Conservation (phyloP, 2,329 filamentous ascomycete genomes). For the Fusarium drepaniforme region DNA sequence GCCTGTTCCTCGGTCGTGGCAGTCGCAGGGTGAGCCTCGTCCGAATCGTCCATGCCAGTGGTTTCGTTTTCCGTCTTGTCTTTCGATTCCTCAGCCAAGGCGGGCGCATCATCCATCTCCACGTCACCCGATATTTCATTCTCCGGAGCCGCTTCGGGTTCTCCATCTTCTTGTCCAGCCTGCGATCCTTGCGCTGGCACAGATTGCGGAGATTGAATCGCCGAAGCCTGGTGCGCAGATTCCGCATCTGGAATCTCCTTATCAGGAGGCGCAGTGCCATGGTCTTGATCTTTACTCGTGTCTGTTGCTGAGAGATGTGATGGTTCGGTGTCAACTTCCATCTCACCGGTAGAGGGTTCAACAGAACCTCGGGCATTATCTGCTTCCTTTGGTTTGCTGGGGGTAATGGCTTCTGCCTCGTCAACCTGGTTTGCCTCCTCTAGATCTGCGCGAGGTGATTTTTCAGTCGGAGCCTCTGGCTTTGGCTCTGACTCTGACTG, state of each 20-base stretch:
- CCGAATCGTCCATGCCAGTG: background rate
- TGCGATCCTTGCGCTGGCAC: background rate
- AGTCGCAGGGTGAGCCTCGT: background rate
- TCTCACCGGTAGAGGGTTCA: background rate
- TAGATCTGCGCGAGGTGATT: background rate
- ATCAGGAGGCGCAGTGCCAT: background rate
- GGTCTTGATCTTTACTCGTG: background rate
- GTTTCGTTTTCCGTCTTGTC: background rate
- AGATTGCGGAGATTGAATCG: slow-evolving; percentile 2
- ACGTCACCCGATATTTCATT: slow-evolving; percentile 18
- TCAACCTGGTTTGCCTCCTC: background rate
- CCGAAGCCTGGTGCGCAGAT: background rate
- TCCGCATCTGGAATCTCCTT: slow-evolving; percentile 5
- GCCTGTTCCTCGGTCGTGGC: slow-evolving; percentile 1
- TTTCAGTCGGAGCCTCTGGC: background rate
- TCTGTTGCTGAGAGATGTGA: background rate
- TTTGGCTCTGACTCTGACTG: background rate
- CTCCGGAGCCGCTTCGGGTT: background rate
- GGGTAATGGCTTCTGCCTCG: background rate
- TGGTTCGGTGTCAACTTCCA: slow-evolving; percentile 17
- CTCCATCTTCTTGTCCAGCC: background rate
- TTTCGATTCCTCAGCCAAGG: slow-evolving; percentile 4
- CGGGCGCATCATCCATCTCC: slow-evolving; percentile 9
- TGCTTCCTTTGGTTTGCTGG: background rate
- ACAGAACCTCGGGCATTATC: background rate